Evolutionary conservation across 2,329 filamentous ascomycete genomes (phyloP).

Genomic region (Aciculosporium take): DNA sequence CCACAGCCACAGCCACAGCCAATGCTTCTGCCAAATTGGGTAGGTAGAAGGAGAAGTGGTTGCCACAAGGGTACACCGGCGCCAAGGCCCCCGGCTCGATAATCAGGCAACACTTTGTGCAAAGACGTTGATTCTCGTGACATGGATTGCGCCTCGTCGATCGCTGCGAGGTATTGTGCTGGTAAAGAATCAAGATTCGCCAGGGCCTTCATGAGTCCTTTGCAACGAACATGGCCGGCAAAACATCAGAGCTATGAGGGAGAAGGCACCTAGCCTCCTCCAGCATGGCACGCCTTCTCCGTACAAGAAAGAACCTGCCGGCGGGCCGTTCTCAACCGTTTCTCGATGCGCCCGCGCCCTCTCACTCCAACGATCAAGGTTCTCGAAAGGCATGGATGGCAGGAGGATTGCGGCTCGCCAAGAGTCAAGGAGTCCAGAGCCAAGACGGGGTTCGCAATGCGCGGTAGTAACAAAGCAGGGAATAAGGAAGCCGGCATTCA

Average conservation of each 20-base stretch:
- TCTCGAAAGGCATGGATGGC: constrained; percentile 2
- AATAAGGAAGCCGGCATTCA: too few species aligned
- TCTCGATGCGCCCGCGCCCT: constrained; percentile 10
- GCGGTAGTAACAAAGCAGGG: neutral
- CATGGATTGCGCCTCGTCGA: neutral
- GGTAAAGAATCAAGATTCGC: neutral
- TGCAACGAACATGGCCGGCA: neutral
- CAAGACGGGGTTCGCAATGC: neutral
- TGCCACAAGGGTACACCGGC: neutral
- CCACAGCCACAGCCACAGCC: constrained; percentile 1
- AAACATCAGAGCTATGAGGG: too few species aligned
- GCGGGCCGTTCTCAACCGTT: neutral
- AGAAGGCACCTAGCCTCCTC: neutral
- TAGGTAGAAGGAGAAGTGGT: constrained; percentile 3
- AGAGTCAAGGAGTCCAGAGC: neutral
- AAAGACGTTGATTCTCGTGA: neutral
- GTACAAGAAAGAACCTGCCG: neutral
- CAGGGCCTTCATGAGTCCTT: neutral
- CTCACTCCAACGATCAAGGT: constrained; percentile 19
- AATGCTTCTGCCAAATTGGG: constrained; percentile 1
- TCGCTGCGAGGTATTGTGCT: neutral
- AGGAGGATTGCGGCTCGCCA: neutral
- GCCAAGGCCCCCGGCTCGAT: too few species aligned
- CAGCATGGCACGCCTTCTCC: neutral
- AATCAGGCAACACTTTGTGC: too few species aligned